phyloP scores from a whole-genome alignment of 1,284 basidiomycete genomes.

The Trichosporon ovoides region DNA sequence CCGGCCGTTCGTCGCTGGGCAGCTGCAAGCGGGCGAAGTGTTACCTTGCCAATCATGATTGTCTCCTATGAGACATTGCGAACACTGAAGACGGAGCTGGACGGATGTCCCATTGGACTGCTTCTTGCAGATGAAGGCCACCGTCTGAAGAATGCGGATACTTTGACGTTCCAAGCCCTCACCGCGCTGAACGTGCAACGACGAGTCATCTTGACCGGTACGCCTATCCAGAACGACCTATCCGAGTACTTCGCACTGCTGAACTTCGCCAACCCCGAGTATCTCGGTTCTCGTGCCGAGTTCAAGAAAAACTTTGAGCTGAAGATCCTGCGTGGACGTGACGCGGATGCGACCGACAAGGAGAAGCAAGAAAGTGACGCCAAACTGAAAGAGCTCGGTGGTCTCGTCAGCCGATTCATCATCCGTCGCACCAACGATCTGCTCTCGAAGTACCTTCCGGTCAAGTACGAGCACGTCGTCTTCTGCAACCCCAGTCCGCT shows the following conservation, averaged over 20 bases:
- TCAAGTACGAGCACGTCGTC: conserved; percentile 99
- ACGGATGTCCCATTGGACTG: conserved; percentile 76
- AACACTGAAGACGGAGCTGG: conserved; percentile 69
- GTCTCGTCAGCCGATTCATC: conserved; percentile 89
- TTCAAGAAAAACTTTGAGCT: conserved; percentile 97
- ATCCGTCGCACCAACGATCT: conserved; percentile 96
- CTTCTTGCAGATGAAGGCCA: conserved; percentile 96
- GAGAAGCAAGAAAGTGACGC: conserved; percentile 78
- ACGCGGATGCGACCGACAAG: conserved; percentile 79
- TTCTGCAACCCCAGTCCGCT: conserved; percentile 88
- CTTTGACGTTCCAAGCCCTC: conserved; percentile 81
- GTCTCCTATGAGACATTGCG: conserved; percentile 97
- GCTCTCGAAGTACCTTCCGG: conserved; percentile 93
- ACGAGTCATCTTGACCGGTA: conserved; percentile 94
- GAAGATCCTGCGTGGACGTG: conserved; percentile 86
- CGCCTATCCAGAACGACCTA: conserved; percentile 93
- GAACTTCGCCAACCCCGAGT: conserved; percentile 95
- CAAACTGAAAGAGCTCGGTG: conserved; percentile 90
- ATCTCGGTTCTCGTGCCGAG: conserved; percentile 82
- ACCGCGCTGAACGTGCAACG: conserved; percentile 80
- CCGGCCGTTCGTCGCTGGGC: conserved; percentile 81
- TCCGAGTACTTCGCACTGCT: conserved; percentile 95
- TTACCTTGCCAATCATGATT: conserved; percentile 74
- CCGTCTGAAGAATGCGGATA: conserved; percentile 92
- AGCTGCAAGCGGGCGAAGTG: conserved; percentile 66